These are phyloP conservation scores for Neltuma alba DNA, from an alignment of 306 rosid genomes.

Conservation along the genomic window DNA sequence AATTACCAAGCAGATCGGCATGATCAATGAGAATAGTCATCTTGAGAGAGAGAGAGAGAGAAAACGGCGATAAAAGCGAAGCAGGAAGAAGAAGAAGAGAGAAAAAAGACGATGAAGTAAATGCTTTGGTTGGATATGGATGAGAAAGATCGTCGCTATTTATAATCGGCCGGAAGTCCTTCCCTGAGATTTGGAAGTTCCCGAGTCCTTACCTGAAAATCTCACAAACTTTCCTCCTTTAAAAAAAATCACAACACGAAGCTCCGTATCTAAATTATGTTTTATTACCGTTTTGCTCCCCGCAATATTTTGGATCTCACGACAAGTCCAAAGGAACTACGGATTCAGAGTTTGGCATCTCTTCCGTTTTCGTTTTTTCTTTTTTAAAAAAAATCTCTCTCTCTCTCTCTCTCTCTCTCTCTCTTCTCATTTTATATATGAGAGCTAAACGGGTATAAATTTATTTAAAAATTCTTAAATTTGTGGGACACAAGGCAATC, in stretches of 20 bases:
- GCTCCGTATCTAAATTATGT: not conserved
- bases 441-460: too few relatives aligned
- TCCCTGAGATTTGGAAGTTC: conserved; percentile 73
- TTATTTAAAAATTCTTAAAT: too few relatives aligned
- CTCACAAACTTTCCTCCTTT: not conserved
- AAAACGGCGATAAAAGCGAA: not conserved
- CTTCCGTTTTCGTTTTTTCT: not conserved
- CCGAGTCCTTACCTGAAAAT: conserved; percentile 75
- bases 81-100: not conserved
- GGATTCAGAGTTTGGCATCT: not conserved
- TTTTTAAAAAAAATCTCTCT: too few relatives aligned
- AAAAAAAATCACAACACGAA: not conserved
- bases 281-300: not conserved
- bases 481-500: too few relatives aligned
- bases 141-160: conserved; percentile 36
- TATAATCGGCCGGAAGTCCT: conserved; percentile 91
- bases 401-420: too few relatives aligned
- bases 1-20: conserved; percentile 46
- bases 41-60: conserved; percentile 12
- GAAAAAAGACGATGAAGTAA: not conserved
- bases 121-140: conserved; percentile 12
- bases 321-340: not conserved
- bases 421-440: too few relatives aligned
- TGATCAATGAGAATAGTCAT: conserved; percentile 68
- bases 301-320: not conserved